Base-by-base conservation (phyloP, 2,329 filamentous ascomycete genomes). In the Parasarocladium wereldwijsianum region DNA sequence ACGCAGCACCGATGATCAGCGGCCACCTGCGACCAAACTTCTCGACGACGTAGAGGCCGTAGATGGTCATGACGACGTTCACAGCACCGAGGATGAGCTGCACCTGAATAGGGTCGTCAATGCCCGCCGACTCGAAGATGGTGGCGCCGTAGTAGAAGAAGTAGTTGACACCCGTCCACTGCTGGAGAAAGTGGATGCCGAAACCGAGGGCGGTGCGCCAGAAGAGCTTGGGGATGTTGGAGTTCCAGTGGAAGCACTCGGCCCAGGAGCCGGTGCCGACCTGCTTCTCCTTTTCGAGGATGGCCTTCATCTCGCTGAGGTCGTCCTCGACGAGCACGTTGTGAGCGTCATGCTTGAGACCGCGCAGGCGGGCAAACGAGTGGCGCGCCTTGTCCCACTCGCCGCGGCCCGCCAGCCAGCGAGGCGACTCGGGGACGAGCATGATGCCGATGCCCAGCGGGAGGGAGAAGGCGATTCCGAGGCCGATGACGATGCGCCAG, bases 81-180 rank as follows among this genome's bases (percentile, higher is more conserved):
- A 82, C 72, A 5, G 65, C 69, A 12, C 65, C 65, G 1, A 79
- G 60, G 35, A 82, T 80, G 45, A 82, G 70, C 43, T 77, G 72
- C 0, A 70, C 76, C 34, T 70, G 56, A 41, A 75, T 77, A 12
- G 70, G 68, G 48, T 83, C 75, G 2, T 63, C 49, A 26, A 83
- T 62, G 35, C 76, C 76, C 3, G 76, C 71, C 1, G 72, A 67
- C 32, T 64, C 36, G 49, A 85, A 84, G 43, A 84, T 68, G 8
- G 66, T 70, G 7, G 69, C 68, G n/a, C 67, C 67, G 43, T 78
- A 81, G 51, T 73, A 72, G 43, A 71, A 68, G 47, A 70, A 71
- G 49, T 66, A 72, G 48, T 69, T 70, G 26, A 62, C 34, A 55
- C 46, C 58, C 10, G 31, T 78, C 35, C 78, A 64, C 43, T 82